Percentiles rank a stretch among this genome's conserved stretches.
phyloP scores from a whole-genome alignment of 257 asterid genomes.

The Primulina tabacum region DNA sequence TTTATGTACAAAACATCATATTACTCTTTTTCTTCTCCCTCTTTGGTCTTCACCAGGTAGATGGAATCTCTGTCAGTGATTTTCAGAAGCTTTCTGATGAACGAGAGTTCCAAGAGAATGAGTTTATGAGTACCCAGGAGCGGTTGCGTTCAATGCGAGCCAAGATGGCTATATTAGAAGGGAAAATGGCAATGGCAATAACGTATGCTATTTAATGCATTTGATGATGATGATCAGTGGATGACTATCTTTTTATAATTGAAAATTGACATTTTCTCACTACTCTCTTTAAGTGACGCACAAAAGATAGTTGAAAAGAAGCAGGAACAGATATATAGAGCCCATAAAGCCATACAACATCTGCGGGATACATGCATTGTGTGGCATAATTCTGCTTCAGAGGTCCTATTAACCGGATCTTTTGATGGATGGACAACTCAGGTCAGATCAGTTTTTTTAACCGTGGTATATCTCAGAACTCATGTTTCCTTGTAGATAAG shows the following conservation, averaged over 20 bases:
- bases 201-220: constrained; percentile 37
- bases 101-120: constrained; percentile 80
- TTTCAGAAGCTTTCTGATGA: constrained; percentile 65
- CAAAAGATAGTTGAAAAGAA: constrained; percentile 51
- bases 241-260: constrained; percentile 9
- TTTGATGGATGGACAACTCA: constrained; percentile 97
- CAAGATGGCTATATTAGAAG: constrained; percentile 70
- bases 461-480: constrained; percentile 20
- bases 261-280: neutral
- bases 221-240: constrained; percentile 17
- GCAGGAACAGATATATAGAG: constrained; percentile 55
- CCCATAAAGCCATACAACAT: constrained; percentile 57
- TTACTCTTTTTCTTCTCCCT: constrained; percentile 14
- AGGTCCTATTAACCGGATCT: constrained; percentile 77
- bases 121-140: constrained; percentile 58
- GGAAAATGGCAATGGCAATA: constrained; percentile 69
- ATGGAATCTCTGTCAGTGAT: constrained; percentile 36
- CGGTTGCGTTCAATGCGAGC: constrained; percentile 67
- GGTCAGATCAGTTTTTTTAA: constrained; percentile 41
- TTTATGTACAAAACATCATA: constrained; percentile 5
- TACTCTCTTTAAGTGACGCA: constrained; percentile 51
- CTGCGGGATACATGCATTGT: constrained; percentile 56
- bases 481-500: constrained; percentile 18
- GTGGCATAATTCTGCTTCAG: constrained; percentile 78
- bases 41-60: constrained; percentile 37